Percentiles rank a stretch among this genome's conserved stretches.
Conservation (phyloP, 2,329 filamentous ascomycete genomes). For the Calonectria crousiana region DNA sequence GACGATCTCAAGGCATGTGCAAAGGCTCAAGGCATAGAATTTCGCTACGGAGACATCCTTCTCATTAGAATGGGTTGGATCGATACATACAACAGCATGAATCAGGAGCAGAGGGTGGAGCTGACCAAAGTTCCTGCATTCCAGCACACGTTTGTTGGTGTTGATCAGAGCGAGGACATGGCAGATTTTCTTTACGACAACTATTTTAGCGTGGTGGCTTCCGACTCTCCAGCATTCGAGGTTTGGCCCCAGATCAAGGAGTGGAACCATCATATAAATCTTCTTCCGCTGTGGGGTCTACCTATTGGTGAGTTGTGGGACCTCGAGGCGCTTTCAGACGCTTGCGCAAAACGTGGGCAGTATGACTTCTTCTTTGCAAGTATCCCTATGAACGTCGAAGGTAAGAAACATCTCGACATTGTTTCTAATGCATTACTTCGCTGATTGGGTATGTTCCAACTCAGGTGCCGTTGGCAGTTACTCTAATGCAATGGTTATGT, state of each 20-base stretch:
- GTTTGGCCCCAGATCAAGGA: conserved; percentile 16
- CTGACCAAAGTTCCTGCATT: conserved; percentile 3
- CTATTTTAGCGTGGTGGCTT: conserved; percentile 10
- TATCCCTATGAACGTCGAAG: conserved; percentile 8
- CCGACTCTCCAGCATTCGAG: conserved; percentile 13
- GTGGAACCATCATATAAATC: conserved; percentile 16
- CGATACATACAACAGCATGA: neutral
- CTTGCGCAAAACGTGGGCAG: neutral
- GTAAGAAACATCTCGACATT: neutral
- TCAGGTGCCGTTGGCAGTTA: conserved; percentile 6
- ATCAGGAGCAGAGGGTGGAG: neutral
- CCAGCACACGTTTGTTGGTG: conserved; percentile 7
- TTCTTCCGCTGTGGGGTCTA: conserved; percentile 9
- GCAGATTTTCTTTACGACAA: conserved; percentile 15
- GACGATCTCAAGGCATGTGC: neutral
- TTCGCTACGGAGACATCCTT: conserved; percentile 10
- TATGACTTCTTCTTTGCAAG: conserved; percentile 2
- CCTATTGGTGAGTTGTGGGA: conserved; percentile 14
- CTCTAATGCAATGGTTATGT: conserved; percentile 7
- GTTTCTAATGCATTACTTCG: neutral
- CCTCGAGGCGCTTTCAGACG: neutral
- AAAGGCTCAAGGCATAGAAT: neutral
- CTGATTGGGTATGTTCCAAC: neutral
- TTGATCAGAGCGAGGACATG: conserved; percentile 1
- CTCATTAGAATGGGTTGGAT: conserved; percentile 14